Evolutionary conservation across 2,329 filamentous ascomycete genomes (phyloP).

Genomic region (Knufia fluminis): DNA sequence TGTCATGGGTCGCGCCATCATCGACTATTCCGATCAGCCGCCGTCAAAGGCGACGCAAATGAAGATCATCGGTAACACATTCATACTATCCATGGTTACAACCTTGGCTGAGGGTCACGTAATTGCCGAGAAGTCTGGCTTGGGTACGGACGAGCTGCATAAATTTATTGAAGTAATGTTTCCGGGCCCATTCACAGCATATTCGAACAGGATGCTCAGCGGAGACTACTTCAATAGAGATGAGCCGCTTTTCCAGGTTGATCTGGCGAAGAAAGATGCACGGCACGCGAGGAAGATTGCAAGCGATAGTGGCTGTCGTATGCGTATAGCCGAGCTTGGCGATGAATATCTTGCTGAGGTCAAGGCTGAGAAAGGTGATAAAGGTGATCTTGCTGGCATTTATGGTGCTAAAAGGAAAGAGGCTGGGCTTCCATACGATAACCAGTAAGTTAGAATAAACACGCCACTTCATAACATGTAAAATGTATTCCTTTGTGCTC

Average conservation of each 20-base stretch:
- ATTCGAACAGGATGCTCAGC: conserved; percentile 61
- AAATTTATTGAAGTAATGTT: conserved; percentile 64
- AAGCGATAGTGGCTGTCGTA: conserved; percentile 48
- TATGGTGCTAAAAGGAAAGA: conserved; percentile 72
- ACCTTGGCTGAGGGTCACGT: conserved; percentile 69
- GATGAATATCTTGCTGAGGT: conserved; percentile 61
- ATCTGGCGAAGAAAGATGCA: conserved; percentile 74
- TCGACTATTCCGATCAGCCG: conserved; percentile 62
- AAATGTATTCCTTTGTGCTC: too few relatives aligned
- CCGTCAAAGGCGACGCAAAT: conserved; percentile 60
- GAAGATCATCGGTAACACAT: conserved; percentile 80
- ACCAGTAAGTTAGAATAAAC: conserved; percentile 29
- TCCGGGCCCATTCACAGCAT: conserved; percentile 64
- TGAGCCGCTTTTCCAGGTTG: conserved; percentile 71
- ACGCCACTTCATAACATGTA: too few relatives aligned
- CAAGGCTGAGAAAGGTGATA: conserved; percentile 54
- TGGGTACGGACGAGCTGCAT: conserved; percentile 62
- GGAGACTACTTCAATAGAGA: conserved; percentile 70
- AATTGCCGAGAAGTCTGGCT: conserved; percentile 68
- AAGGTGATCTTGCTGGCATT: conserved; percentile 69
- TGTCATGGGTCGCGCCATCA: conserved; percentile 59
- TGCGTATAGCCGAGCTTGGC: conserved; percentile 58
- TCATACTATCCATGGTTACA: conserved; percentile 74
- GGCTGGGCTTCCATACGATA: conserved; percentile 65
- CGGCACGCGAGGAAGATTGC: conserved; percentile 64